Evolutionary conservation across 495 filamentous ascomycete species (phyloP), one percentile per base, ranked within the genome.

Genomic region (Penicillium soppii): DNA sequence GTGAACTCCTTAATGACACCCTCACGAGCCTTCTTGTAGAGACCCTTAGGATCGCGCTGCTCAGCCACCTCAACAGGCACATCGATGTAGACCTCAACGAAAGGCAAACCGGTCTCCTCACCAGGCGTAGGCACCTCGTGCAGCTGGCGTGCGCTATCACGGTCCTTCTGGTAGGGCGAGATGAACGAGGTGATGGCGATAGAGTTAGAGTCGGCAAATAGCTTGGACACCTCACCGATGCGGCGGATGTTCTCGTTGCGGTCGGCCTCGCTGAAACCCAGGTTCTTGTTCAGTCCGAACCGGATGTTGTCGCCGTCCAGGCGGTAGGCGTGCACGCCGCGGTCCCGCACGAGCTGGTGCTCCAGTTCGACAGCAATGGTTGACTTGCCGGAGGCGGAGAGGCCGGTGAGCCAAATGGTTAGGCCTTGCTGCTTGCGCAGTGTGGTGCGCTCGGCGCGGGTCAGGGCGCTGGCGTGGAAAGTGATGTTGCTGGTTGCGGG

Each of bases 271-370:
- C 83, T 88, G 78, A 97, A 97, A 4, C 92, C 92, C 26, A 97
- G 81, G 76, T 98, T 92, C 69, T 91, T 91, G 80, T 98, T 98
- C 58, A 98, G 77, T 2, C 94, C 95, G 78, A 97, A 97, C 50
- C 94, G 92, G 62, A 98, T 85, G 77, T 98, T 98, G 81, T 98
- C 94, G 61, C 94, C 94, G 71, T 98, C 94, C 15, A 98, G 85
- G 1, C 95, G 84, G 78, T 98, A 98, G 47, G 91, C 89, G 51
- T 86, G 77, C 12, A 95, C 70, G 13, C 85, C 85, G 63, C 94
- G 90, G 56, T 70, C 58, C 42, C 55, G 66, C 43, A 98, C 84
- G 13, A 98, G 85, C 68, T 95, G 89, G 72, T 95, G 91, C 75
- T 98, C 94, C 15, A 97, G 88, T 16, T 94, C 94, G 15, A 90